phyloP scores from a whole-genome alignment of 2,329 filamentous ascomycete genomes.

The Zymoseptoria crescenta region DNA sequence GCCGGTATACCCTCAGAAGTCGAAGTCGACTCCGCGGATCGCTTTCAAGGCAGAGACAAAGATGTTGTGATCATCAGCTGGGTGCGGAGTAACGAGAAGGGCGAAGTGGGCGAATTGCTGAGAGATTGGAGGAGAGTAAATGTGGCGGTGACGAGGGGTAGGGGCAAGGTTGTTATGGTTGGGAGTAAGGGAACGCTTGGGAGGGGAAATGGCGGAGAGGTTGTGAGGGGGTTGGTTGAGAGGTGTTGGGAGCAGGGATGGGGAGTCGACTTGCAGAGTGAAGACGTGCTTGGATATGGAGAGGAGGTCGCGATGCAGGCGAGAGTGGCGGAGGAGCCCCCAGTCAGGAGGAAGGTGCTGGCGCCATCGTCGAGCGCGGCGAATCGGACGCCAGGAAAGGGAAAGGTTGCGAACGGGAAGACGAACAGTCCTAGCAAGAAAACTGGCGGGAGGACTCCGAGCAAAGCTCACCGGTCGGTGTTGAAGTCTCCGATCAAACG shows the following conservation, averaged over 20 bases:
- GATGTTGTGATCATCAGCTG: conserved; percentile 82
- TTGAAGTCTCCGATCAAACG: not conserved
- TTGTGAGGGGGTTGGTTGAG: conserved; percentile 6
- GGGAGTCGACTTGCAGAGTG: not conserved
- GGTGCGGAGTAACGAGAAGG: conserved; percentile 76
- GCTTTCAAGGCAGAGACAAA: conserved; percentile 94
- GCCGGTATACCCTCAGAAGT: conserved; percentile 47
- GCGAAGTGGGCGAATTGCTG: conserved; percentile 80
- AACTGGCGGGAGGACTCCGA: not conserved
- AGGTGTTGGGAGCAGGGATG: conserved; percentile 1
- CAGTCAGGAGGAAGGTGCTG: not conserved
- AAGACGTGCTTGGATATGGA: conserved; percentile 4
- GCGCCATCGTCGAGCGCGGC: conserved; percentile 4
- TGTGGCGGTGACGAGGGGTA: conserved; percentile 87
- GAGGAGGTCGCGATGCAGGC: conserved; percentile 1
- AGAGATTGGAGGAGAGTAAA: conserved; percentile 92
- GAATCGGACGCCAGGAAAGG: conserved; percentile 3
- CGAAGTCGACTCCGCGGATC: conserved; percentile 94
- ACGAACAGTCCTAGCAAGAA: conserved; percentile 6
- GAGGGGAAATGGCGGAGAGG: not conserved
- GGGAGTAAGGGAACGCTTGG: conserved; percentile 1
- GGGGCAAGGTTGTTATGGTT: conserved; percentile 69
- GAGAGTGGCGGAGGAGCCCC: conserved; percentile 5
- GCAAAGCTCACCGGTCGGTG: not conserved
- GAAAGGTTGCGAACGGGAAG: not conserved